A percentile compares a stretch with the other conserved stretches of the same genome.
phyloP scores from a whole-genome alignment of 2,329 filamentous ascomycete genomes.

The Sporothrix pallida region DNA sequence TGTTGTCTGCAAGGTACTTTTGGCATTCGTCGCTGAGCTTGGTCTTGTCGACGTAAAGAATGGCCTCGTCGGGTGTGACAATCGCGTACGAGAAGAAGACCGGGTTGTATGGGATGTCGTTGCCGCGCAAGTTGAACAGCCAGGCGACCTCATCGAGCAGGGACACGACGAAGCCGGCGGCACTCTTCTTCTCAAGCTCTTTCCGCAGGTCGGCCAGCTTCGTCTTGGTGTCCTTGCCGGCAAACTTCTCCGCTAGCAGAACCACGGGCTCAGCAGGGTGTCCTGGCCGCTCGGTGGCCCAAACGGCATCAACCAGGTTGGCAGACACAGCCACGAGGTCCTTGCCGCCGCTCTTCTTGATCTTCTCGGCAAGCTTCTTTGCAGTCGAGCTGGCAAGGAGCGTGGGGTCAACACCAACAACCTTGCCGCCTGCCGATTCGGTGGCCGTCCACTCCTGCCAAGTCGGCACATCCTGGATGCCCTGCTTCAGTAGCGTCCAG shows the following conservation, averaged over 20 bases:
- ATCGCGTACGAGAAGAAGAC: constrained; percentile 98
- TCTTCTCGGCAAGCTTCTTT: constrained; percentile 79
- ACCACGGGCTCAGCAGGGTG: constrained; percentile 78
- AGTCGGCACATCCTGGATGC: constrained; percentile 89
- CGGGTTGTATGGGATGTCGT: constrained; percentile 95
- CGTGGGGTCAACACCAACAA: constrained; percentile 88
- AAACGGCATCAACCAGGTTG: constrained; percentile 91
- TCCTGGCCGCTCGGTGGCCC: constrained; percentile 74
- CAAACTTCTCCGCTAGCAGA: constrained; percentile 72
- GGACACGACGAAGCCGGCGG: constrained; percentile 84
- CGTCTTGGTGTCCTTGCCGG: constrained; percentile 79
- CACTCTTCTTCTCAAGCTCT: constrained; percentile 88
- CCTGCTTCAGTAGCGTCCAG: constrained; percentile 91
- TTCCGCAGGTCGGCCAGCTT: constrained; percentile 90
- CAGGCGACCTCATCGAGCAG: constrained; percentile 97
- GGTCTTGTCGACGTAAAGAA: constrained; percentile 80
- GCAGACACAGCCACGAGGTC: constrained; percentile 75
- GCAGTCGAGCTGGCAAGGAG: constrained; percentile 72
- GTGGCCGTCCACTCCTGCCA: constrained; percentile 97
- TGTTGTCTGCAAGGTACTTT: constrained; percentile 70
- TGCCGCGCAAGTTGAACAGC: constrained; percentile 97
- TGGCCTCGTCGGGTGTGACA: constrained; percentile 76
- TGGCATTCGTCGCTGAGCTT: constrained; percentile 75
- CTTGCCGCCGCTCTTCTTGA: constrained; percentile 82
- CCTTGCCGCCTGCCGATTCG: constrained; percentile 83